Evolutionary conservation across 2,329 filamentous ascomycete genomes (phyloP).

Genomic region (Fusarium xyrophilum): DNA sequence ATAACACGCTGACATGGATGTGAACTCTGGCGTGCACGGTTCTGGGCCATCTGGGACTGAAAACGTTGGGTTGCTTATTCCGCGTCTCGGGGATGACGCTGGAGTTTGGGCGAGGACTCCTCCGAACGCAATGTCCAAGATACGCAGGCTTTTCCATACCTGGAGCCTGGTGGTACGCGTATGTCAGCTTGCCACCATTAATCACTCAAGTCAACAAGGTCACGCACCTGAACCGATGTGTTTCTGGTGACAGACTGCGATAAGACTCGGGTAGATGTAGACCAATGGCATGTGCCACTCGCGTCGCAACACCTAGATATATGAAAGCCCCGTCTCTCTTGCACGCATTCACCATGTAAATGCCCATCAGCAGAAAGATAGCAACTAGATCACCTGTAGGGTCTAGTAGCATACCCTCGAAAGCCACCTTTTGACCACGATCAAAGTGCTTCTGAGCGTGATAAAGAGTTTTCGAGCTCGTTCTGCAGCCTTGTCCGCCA

Average conservation of each 20-base stretch:
- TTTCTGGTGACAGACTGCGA: background rate
- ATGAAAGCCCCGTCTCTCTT: background rate
- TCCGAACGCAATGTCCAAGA: background rate
- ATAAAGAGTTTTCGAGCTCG: background rate
- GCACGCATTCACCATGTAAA: background rate
- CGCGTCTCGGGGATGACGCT: background rate
- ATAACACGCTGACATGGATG: background rate
- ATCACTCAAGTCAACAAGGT: accelerated
- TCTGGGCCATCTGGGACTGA: background rate
- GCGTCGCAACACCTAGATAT: background rate
- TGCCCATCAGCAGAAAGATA: background rate
- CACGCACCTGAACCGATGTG: background rate
- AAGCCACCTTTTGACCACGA: background rate
- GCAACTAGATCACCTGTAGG: background rate
- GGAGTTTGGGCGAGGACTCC: background rate
- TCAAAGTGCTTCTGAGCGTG: background rate
- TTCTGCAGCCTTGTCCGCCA: background rate
- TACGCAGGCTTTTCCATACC: background rate
- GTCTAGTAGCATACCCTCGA: background rate
- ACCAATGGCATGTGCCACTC: background rate
- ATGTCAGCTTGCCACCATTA: accelerated
- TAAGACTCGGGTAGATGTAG: background rate
- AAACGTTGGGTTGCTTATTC: background rate
- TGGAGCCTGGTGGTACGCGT: background rate
- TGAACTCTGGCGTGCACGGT: accelerated